Base-by-base conservation (phyloP, 225 moss, liverwort and hornwort genomes). In the Climacium dendroides region DNA sequence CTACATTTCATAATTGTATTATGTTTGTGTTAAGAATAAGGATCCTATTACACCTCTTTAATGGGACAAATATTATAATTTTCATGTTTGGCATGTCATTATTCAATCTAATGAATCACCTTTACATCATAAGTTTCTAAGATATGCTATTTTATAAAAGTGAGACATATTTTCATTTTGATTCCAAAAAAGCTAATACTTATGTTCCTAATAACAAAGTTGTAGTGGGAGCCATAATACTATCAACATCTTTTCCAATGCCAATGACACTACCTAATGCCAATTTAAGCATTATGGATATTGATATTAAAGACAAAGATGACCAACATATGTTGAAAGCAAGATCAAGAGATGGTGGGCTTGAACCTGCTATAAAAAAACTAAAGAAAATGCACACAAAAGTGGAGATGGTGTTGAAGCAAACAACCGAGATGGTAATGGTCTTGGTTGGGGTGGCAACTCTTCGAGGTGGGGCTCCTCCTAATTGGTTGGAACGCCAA, bases 361-460 rank as follows among this genome's bases (percentile, higher is more conserved):
- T 78, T 73, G 90, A 87, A 41, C 91, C 84, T 50, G 63, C 86
- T 34, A 34, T 55, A 79, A 94, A 93, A 73, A 94, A 91, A 83
- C 12, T 86, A 52, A 94, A 93, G 79, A 90, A 29, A 90, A 18
- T 71, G 11, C 76, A 93, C 25, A 86, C 79, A 20, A 74, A 92
- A 71, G 91, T 93, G 6, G 92, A 93, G 80, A 89, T 91, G 87
- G 85, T 91, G 4, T 87, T 98, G 69, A 86, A 84, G 83, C 94
- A 93, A 79, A 92, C 95, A 15, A 94, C 97, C 28, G 98, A 98
- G 82, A 94, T 96, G 70, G 89, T 98, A 25, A 90, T 97, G 83
- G 94, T 98, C 35, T 92, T 98, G 67, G 92, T 95, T 24, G 96
- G 95, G 14, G 94, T 98, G 89, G 92, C 93, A 39, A 85, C 89